These are phyloP conservation scores for Diplocarpon mali DNA, from an alignment of 2,329 filamentous ascomycete species.

Conservation along the genomic window DNA sequence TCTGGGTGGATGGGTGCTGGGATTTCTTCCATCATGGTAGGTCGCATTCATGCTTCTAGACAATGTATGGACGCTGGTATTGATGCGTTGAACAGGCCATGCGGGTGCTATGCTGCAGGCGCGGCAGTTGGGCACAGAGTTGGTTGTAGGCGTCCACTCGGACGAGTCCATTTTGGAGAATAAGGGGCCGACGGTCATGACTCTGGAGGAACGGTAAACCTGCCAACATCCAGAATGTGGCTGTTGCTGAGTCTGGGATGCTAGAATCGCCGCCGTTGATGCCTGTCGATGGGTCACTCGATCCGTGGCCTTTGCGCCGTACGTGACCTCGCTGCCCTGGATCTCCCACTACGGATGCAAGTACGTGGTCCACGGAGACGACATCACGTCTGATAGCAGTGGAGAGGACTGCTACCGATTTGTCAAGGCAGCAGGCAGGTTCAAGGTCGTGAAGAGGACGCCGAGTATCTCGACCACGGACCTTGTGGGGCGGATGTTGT, in stretches of 20 bases:
- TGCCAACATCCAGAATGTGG: slow-evolving; percentile 12
- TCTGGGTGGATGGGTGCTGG: slow-evolving; percentile 99
- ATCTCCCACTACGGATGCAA: slow-evolving; percentile 91
- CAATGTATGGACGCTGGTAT: not conserved
- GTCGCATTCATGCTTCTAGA: not conserved
- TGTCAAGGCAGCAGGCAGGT: slow-evolving; percentile 85
- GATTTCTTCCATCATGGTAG: slow-evolving; percentile 95
- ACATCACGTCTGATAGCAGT: slow-evolving; percentile 88
- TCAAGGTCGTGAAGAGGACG: slow-evolving; percentile 94
- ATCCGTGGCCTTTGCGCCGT: slow-evolving; percentile 76
- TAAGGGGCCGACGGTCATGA: slow-evolving; percentile 98
- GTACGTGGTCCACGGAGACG: slow-evolving; percentile 93
- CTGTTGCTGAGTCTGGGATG: slow-evolving; percentile 18
- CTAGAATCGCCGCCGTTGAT: slow-evolving; percentile 75
- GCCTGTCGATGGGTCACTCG: slow-evolving; percentile 91
- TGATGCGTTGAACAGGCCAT: slow-evolving; percentile 51
- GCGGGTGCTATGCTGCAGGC: slow-evolving; percentile 95
- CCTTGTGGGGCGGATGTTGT: slow-evolving; percentile 92
- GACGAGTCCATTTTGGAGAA: slow-evolving; percentile 93
- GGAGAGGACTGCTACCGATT: slow-evolving; percentile 97
- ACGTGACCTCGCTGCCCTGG: slow-evolving; percentile 89
- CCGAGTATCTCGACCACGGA: slow-evolving; percentile 96
- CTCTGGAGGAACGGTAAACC: slow-evolving; percentile 65
- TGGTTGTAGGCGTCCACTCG: slow-evolving; percentile 88
- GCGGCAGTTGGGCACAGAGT: slow-evolving; percentile 76